These are phyloP conservation scores for Cladosporium phlei DNA, from an alignment of 2,329 filamentous ascomycete species.

Conservation along the genomic window DNA sequence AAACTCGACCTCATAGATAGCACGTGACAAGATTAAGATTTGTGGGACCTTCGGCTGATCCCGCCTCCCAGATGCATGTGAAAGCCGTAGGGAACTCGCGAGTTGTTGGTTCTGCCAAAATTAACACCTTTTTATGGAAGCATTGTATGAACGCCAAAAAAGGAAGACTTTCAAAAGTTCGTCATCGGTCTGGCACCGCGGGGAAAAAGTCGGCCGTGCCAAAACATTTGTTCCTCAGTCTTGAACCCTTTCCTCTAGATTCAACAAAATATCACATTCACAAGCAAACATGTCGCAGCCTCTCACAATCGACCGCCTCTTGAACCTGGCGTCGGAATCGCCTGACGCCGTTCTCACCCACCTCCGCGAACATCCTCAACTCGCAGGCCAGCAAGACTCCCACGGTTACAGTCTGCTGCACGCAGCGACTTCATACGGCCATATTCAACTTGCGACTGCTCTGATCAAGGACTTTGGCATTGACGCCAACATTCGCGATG, in stretches of 20 bases:
- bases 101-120: too few species aligned
- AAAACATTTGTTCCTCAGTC: constrained; percentile 10
- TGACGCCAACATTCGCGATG: constrained; percentile 75
- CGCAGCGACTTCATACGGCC: constrained; percentile 87
- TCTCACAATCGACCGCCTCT: constrained; percentile 42
- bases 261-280: background rate
- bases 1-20: too few species aligned
- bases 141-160: too few species aligned
- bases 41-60: too few species aligned
- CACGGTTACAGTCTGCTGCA: constrained; percentile 94
- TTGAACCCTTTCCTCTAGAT: too few species aligned
- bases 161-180: too few species aligned
- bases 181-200: too few species aligned
- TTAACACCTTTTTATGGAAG: too few species aligned
- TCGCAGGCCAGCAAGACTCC: constrained; percentile 76
- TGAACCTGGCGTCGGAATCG: constrained; percentile 70
- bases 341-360: constrained; percentile 67
- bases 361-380: constrained; percentile 66
- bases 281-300: constrained; percentile 25
- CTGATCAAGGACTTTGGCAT: constrained; percentile 74
- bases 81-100: too few species aligned
- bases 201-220: too few species aligned
- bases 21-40: too few species aligned
- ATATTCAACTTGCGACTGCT: constrained; percentile 70
- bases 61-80: too few species aligned